Conservation (phyloP, 495 filamentous ascomycete genomes). For the Aspergillus sparsus region DNA sequence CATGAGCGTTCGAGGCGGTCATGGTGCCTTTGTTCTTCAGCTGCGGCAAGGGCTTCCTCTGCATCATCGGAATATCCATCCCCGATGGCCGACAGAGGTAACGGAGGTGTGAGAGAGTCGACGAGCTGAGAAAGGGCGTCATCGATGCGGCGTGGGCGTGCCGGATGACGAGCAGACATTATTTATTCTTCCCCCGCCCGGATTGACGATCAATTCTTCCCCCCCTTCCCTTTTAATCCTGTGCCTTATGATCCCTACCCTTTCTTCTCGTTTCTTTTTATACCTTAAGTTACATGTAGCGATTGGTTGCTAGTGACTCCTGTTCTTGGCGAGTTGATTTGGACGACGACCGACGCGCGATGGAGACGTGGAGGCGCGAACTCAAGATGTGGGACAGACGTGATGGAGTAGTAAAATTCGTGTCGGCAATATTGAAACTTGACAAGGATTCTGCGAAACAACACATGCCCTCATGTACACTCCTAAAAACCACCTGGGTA, state of each 20-base stretch:
- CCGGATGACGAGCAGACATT: constrained; percentile 42
- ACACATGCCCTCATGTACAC: constrained; percentile 15
- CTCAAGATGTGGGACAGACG: not conserved
- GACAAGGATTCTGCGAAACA: constrained; percentile 2
- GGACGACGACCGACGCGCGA: constrained; percentile 7
- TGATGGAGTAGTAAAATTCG: not conserved
- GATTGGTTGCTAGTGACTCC: not conserved
- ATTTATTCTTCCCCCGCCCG: constrained; percentile 19
- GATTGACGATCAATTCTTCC: not conserved
- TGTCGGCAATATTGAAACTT: not conserved
- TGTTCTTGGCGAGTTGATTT: not conserved
- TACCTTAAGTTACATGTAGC: too few species aligned
- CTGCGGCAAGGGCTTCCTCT: constrained; percentile 45
- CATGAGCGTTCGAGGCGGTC: constrained; percentile 47
- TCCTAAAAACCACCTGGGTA: not conserved
- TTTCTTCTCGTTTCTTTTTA: too few species aligned
- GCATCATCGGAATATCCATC: constrained; percentile 42
- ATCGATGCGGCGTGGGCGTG: constrained; percentile 52
- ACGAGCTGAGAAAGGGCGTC: constrained; percentile 58
- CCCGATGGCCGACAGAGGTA: constrained; percentile 35
- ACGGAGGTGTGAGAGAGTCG: constrained; percentile 48
- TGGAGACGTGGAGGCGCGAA: not conserved
- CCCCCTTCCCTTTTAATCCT: not conserved
- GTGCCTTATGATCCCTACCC: not conserved
- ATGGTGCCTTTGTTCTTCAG: constrained; percentile 49